Base-by-base conservation (phyloP, 768 basidiomycete genomes). In the Glaciozyma antarctica region DNA sequence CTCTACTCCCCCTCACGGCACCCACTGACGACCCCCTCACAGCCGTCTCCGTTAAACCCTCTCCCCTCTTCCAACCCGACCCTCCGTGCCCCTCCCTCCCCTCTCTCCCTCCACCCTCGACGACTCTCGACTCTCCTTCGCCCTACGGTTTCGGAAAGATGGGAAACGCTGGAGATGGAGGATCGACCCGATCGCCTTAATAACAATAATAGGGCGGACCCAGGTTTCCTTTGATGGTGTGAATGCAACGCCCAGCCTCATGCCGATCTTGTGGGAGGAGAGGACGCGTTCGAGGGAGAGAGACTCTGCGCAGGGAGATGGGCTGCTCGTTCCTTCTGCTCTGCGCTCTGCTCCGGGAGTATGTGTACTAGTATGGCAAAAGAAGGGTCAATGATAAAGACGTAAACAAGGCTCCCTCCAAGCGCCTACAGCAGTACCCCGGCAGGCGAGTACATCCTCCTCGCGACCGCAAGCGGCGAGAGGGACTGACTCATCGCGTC, bases 31-130 rank as follows among this genome's bases (percentile, higher is more conserved):
- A 15, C n/a, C 30, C 51, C 30, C 16, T 0, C 26, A 9, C 65
- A 65, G 64, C 64, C 64, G 64, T 47, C 64, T 65, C 54, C 64
- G 64, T 47, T 65, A 65, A 65, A 30, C 51, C 9, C 21, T 21
- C 26, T 52, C 24, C 51, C 30, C 30, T 52, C 26, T 24, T 16
- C 21, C 49, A 13, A 28, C 51, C 51, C n/a, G 26, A 52, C 24
- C 24, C 26, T 52, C 19, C 51, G 24, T 22, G 51, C 21, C 30
- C 30, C 51, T 52, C 51, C 51, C 13, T 15, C 38, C 38, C 38
- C 38, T 41, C 38, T 41, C 38, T 41, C 12, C 13, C 38, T 2
- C 38, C 38, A n/a, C n/a, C 38, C 38, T 12, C 38, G 13, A 41
- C 38, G 38, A 41, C 38, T 41, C 38, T 41, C 38, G 38, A 41